These are phyloP conservation scores for Auricularia heimuer DNA, from an alignment of 768 basidiomycete genomes.

Conservation along the genomic window DNA sequence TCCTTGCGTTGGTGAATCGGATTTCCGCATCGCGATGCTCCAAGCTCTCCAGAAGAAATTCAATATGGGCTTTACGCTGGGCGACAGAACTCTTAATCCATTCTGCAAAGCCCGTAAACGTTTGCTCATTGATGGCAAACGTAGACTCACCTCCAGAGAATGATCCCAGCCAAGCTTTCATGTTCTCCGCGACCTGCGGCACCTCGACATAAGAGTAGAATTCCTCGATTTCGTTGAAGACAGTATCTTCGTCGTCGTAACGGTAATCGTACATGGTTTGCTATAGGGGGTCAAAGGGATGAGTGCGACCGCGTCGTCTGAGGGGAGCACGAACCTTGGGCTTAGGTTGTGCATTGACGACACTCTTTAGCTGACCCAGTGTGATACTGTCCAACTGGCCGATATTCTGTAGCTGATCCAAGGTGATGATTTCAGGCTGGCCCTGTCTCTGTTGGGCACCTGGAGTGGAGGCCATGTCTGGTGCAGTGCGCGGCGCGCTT, in stretches of 20 bases:
- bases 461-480: neutral
- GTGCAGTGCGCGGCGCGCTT: neutral
- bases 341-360: constrained; percentile 59
- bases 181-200: constrained; percentile 78
- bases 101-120: constrained; percentile 32
- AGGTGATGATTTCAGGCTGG: constrained; percentile 11
- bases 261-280: constrained; percentile 85
- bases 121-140: constrained; percentile 8
- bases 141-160: constrained; percentile 57
- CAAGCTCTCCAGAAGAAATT: constrained; percentile 73
- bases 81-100: constrained; percentile 65
- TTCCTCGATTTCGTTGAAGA: constrained; percentile 94
- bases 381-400: constrained; percentile 15
- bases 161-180: constrained; percentile 80
- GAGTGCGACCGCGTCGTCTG: constrained; percentile 11
- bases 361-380: constrained; percentile 68
- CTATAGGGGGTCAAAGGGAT: constrained; percentile 26
- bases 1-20: constrained; percentile 76
- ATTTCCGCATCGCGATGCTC: constrained; percentile 80
- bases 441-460: neutral
- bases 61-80: constrained; percentile 63
- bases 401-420: constrained; percentile 71
- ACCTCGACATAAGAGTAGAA: constrained; percentile 97
- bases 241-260: constrained; percentile 93
- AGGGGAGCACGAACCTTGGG: constrained; percentile 47